phyloP scores from a whole-genome alignment of 768 basidiomycete species.

The Psilocybe azurescens region DNA sequence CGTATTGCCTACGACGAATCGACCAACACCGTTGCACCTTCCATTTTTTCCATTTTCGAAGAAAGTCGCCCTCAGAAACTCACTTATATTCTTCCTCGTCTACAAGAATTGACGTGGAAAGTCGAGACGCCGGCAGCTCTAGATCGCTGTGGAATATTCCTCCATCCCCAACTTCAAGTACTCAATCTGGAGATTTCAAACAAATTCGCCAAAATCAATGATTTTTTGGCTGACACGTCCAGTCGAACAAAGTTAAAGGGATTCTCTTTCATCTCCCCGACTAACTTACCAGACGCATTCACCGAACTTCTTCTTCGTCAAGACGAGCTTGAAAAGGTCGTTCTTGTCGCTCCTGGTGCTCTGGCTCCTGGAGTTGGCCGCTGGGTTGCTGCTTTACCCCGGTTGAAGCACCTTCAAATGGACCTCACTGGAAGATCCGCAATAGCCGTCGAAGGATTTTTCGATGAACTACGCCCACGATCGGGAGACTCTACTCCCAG shows the following conservation, averaged over 20 bases:
- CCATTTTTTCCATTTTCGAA: slow-evolving; percentile 71
- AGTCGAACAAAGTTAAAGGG: slow-evolving; percentile 65
- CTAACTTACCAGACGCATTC: slow-evolving; percentile 72
- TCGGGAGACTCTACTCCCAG: slow-evolving; percentile 77
- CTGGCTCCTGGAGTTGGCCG: slow-evolving; percentile 71
- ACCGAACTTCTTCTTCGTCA: slow-evolving; percentile 68
- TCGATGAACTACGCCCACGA: slow-evolving; percentile 65
- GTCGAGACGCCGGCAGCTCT: slow-evolving; percentile 70
- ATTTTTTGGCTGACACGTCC: slow-evolving; percentile 69
- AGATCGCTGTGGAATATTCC: slow-evolving; percentile 67
- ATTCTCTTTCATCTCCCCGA: slow-evolving; percentile 74
- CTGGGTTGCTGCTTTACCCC: slow-evolving; percentile 71
- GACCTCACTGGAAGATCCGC: slow-evolving; percentile 73
- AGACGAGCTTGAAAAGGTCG: slow-evolving; percentile 61
- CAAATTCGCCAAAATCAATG: slow-evolving; percentile 58
- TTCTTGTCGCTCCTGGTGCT: slow-evolving; percentile 77
- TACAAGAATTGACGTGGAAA: slow-evolving; percentile 75
- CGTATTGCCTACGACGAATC: slow-evolving; percentile 74
- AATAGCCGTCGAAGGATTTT: slow-evolving; percentile 81
- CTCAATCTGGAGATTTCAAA: slow-evolving; percentile 68
- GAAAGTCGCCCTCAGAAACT: slow-evolving; percentile 57
- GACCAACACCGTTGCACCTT: slow-evolving; percentile 63
- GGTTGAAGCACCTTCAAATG: slow-evolving; percentile 67
- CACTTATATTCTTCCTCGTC: slow-evolving; percentile 69
- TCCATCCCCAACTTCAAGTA: slow-evolving; percentile 64